These are phyloP conservation scores for Candida ovalis DNA, from an alignment of 805 yeast genomes.

Conservation along the genomic window DNA sequence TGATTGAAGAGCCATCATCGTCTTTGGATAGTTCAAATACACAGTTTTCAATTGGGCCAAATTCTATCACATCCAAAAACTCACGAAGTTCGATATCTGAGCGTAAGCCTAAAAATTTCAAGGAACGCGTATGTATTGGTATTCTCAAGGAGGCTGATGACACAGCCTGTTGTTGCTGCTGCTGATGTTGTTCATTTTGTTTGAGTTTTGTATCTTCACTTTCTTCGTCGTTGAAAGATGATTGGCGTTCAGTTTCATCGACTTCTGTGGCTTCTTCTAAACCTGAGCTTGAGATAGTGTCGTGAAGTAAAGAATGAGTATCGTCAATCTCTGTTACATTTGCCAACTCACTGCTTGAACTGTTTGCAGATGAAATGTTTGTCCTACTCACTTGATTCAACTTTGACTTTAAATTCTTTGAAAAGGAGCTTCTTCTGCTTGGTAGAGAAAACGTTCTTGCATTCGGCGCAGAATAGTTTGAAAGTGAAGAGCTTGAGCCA, in stretches of 20 bases:
- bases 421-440: slow-evolving; percentile 11
- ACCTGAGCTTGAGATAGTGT: background rate
- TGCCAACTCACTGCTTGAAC: background rate
- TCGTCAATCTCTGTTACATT: background rate
- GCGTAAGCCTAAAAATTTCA: slow-evolving; percentile 19
- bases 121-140: slow-evolving; percentile 16
- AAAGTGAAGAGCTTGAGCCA: background rate
- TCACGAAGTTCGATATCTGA: slow-evolving; percentile 17
- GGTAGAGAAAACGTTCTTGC: slow-evolving; percentile 2
- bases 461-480: background rate
- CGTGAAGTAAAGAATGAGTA: background rate
- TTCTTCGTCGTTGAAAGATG: background rate
- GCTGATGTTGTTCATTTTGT: background rate
- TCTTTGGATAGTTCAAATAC: slow-evolving; percentile 32
- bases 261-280: background rate
- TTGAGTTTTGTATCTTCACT: background rate
- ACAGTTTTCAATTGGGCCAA: slow-evolving; percentile 62
- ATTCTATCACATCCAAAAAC: slow-evolving; percentile 42
- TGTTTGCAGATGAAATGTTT: slow-evolving; percentile 3
- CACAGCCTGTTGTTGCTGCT: background rate
- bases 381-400: slow-evolving; percentile 12
- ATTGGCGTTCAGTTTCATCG: background rate
- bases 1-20: slow-evolving; percentile 1
- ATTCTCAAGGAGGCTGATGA: background rate
- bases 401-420: slow-evolving; percentile 17